Conservation (phyloP, 2,329 filamentous ascomycete species). For the Chrysosporium queenslandicum region DNA sequence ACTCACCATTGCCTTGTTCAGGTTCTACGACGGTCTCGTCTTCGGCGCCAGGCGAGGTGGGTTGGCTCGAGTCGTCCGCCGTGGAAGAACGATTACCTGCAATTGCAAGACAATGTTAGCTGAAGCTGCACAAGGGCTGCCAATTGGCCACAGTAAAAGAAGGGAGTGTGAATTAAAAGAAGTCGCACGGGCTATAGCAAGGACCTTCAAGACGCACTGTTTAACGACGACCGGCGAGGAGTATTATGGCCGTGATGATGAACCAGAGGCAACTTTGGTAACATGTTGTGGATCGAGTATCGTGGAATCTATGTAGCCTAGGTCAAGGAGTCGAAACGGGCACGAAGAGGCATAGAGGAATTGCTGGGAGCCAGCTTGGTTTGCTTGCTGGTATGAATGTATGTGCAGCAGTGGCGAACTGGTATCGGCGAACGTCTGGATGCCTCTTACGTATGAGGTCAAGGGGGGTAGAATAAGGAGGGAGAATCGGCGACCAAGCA, state of each 20-base stretch:
- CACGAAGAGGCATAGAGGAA: background rate
- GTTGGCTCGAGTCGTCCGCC: constrained; percentile 42
- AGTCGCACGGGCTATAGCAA: constrained; percentile 7
- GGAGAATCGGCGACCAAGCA: background rate
- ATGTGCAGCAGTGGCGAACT: constrained; percentile 6
- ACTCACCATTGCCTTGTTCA: constrained; percentile 85
- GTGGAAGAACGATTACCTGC: constrained; percentile 45
- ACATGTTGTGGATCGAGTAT: constrained; percentile 24
- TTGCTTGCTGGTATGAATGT: background rate
- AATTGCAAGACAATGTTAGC: background rate
- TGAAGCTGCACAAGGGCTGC: background rate
- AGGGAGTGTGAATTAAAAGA: background rate
- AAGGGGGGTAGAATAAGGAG: background rate
- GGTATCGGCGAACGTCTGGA: constrained; percentile 3
- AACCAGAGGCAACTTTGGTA: constrained; percentile 17
- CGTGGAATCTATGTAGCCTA: background rate
- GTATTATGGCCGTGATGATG: constrained; percentile 20
- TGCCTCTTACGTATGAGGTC: constrained; percentile 11
- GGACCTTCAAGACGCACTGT: constrained; percentile 26
- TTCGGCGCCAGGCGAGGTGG: constrained; percentile 42
- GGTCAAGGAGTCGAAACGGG: background rate
- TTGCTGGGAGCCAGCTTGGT: background rate
- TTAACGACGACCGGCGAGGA: constrained; percentile 30
- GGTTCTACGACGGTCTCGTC: constrained; percentile 78
- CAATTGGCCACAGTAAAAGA: background rate